Evolutionary conservation across 2,329 filamentous ascomycete genomes (phyloP).

Genomic region (Pseudopyrenochaeta lycopersici): DNA sequence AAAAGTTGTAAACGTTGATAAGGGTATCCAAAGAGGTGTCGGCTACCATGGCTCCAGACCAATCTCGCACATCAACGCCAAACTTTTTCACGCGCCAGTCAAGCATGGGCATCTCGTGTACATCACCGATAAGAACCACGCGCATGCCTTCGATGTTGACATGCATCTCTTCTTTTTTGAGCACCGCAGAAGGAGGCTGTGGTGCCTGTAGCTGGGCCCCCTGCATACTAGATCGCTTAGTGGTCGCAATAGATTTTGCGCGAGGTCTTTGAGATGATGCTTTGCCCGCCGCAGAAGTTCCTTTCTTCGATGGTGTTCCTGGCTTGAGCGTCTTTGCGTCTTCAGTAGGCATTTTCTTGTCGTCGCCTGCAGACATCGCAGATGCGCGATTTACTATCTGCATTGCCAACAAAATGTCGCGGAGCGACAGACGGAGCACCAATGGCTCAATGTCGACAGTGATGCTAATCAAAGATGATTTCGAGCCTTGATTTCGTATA

Average conservation of each 20-base stretch:
- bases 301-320: slow-evolving; percentile 57
- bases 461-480: slow-evolving; percentile 75
- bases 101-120: slow-evolving; percentile 93
- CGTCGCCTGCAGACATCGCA: slow-evolving; percentile 74
- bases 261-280: slow-evolving; percentile 57
- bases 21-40: slow-evolving; percentile 93
- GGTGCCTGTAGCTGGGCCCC: slow-evolving; percentile 67
- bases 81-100: slow-evolving; percentile 95
- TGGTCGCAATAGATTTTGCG: slow-evolving; percentile 57
- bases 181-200: slow-evolving; percentile 61
- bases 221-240: slow-evolving; percentile 56
- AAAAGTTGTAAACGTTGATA: slow-evolving; percentile 98
- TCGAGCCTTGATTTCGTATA: slow-evolving; percentile 67
- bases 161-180: slow-evolving; percentile 82
- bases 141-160: slow-evolving; percentile 87
- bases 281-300: slow-evolving; percentile 58
- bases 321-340: slow-evolving; percentile 65
- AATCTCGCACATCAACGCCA: slow-evolving; percentile 83
- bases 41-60: slow-evolving; percentile 86
- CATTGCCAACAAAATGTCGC: slow-evolving; percentile 92
- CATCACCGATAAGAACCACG: slow-evolving; percentile 91
- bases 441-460: slow-evolving; percentile 89
- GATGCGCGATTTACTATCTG: slow-evolving; percentile 93
- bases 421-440: slow-evolving; percentile 86
- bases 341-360: slow-evolving; percentile 57